phyloP scores from a whole-genome alignment of 495 filamentous ascomycete species.

The Penicillium flavigenum region DNA sequence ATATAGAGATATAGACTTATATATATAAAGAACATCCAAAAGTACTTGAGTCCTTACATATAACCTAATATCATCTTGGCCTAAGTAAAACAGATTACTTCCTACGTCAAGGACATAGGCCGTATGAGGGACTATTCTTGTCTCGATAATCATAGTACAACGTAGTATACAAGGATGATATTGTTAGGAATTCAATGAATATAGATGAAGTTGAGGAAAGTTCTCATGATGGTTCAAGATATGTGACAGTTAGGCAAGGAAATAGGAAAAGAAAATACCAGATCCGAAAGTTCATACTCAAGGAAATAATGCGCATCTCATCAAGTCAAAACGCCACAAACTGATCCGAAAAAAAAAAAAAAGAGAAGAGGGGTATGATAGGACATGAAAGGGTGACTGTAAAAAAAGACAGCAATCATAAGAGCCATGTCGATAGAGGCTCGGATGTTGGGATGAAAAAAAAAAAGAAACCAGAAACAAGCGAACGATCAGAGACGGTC shows the following conservation, averaged over 20 bases:
- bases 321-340: conserved; percentile 21
- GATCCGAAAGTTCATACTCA: conserved; percentile 7
- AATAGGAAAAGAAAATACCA: conserved; percentile 4
- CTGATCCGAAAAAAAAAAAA: conserved; percentile 11
- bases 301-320: conserved; percentile 20
- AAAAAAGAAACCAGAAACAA: conserved; percentile 10
- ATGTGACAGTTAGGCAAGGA: not conserved
- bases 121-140: too few species aligned
- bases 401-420: conserved; percentile 15
- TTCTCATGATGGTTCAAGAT: conserved; percentile 9
- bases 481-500: conserved; percentile 2
- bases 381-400: conserved; percentile 14
- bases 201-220: not conserved
- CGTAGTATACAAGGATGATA: not conserved
- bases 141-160: not conserved
- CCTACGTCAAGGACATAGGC: too few species aligned
- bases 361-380: conserved; percentile 25
- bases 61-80: too few species aligned
- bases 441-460: conserved; percentile 8
- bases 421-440: conserved; percentile 10
- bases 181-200: not conserved
- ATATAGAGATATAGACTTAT: too few species aligned
- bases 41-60: too few species aligned
- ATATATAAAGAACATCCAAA: too few species aligned
- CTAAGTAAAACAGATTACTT: too few species aligned